Percentiles rank a stretch among this genome's conserved stretches.
Conservation (phyloP, 352 stramenopile species). For the Globisporangium abappressorium region DNA sequence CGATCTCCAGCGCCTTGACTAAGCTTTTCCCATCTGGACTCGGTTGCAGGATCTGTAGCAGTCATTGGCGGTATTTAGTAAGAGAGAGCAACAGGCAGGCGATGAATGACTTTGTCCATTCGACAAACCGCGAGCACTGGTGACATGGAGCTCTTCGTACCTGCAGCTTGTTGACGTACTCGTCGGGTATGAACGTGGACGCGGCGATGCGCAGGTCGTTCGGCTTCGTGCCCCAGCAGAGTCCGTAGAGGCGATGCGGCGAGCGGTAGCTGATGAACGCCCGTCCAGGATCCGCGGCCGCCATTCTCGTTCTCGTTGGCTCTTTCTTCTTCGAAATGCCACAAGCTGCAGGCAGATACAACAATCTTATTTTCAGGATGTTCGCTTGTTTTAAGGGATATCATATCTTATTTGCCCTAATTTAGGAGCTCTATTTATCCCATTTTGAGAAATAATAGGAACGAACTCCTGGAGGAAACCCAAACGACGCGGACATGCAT, state of each 20-base stretch:
- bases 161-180: slow-evolving; percentile 89
- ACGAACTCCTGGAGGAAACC: not conserved
- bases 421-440: not conserved
- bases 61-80: not conserved
- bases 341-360: not conserved
- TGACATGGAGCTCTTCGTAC: slow-evolving; percentile 23
- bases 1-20: slow-evolving; percentile 63
- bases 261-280: slow-evolving; percentile 74
- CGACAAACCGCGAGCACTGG: not conserved
- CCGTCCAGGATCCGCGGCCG: slow-evolving; percentile 19
- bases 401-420: not conserved
- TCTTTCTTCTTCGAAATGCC: not conserved
- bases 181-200: slow-evolving; percentile 77
- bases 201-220: slow-evolving; percentile 63
- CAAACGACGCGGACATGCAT: not conserved
- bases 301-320: not conserved
- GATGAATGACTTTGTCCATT: not conserved
- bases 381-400: not conserved
- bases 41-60: slow-evolving; percentile 54
- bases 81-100: not conserved
- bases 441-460: not conserved
- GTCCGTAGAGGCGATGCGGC: slow-evolving; percentile 65
- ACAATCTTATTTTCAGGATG: not conserved
- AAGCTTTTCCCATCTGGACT: slow-evolving; percentile 51
- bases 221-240: slow-evolving; percentile 68